phyloP scores from a whole-genome alignment of 495 filamentous ascomycete genomes.

The Xylaria telfairii region DNA sequence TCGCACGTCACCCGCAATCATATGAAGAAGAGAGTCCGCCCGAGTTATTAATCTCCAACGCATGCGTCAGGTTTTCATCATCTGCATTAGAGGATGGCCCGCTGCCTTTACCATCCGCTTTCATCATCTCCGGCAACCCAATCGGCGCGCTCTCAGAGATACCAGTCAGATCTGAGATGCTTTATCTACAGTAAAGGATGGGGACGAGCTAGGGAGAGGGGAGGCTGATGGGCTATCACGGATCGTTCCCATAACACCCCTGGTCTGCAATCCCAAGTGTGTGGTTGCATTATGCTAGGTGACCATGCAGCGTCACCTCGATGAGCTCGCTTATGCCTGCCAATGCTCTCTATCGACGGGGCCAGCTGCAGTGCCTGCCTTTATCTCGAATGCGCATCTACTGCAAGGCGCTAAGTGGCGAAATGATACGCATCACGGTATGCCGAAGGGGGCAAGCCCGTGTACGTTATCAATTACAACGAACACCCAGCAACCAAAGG shows the following conservation, averaged over 20 bases:
- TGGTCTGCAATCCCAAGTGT: not conserved
- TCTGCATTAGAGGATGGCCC: conserved; percentile 8
- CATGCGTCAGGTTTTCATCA: conserved; percentile 6
- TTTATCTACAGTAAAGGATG: conserved; percentile 5
- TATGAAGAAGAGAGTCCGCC: not conserved
- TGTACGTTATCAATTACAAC: conserved; percentile 11
- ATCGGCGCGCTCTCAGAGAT: not conserved
- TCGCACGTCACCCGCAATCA: not conserved
- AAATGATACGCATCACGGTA: not conserved
- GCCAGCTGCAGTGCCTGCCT: conserved; percentile 5
- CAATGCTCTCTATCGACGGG: not conserved
- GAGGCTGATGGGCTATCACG: conserved; percentile 8
- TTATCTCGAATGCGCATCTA: conserved; percentile 10
- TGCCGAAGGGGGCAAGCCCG: conserved; percentile 4
- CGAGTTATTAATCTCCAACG: not conserved
- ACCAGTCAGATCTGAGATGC: conserved; percentile 9
- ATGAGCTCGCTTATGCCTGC: conserved; percentile 8
- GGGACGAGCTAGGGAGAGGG: not conserved
- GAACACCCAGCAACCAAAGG: not conserved
- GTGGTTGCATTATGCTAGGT: conserved; percentile 17
- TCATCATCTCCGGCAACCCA: conserved; percentile 6
- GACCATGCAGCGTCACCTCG: conserved; percentile 15
- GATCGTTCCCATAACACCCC: not conserved
- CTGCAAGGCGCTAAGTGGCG: not conserved
- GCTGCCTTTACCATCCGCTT: conserved; percentile 11